Evolutionary conservation across 176 grass and related monocot species (phyloP), one percentile per base, ranked within the genome.

Genomic region (Triticum timopheevii): DNA sequence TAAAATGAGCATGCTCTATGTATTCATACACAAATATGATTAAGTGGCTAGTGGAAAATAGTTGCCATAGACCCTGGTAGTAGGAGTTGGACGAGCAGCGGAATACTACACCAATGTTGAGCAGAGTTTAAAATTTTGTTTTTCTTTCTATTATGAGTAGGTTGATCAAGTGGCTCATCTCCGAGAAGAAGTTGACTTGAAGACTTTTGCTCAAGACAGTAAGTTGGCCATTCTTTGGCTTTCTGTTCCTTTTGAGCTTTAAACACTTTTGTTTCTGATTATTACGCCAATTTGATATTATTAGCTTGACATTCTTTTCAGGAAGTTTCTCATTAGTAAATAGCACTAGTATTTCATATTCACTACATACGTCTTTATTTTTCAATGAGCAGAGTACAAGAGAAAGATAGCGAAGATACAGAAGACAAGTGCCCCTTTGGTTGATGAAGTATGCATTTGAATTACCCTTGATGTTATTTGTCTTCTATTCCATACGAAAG

Each of bases 141-240:
- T 34, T 83, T 83, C 35, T 86, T 87, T 30, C 17, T 93, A 63
- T 68, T 90, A 27, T 80, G 62, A 86, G 39, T 79, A 98, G 96
- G 78, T 90, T 59, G 88, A 90, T 90, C 87, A 88, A 83, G 90
- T 91, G 33, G 90, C 90, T 22, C 85, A 98, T 75, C 78, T 98
- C 81, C 86, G 90, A 70, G 93, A 95, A 65, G 88, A 98, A 83
- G 80, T 91, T 92, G 93, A 98, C 79, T 80, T 82, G 50, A 98
- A 95, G 92, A 86, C 84, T 88, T 58, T 86, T 87, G 69, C 88
- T 89, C 88, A 86, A 90, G 89, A 95, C 77, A 93, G 96, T 95
- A 80, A 86, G 80, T 77, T 78, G 10, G 73, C 58, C n/a, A 17
- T 83, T 61, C 3, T 16, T 80, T 33, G 16, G 3, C 16, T 70